A percentile compares a stretch with the other conserved stretches of the same genome.
Conservation (phyloP, 305 asterid genomes). For the Solanum hybrid region DNA sequence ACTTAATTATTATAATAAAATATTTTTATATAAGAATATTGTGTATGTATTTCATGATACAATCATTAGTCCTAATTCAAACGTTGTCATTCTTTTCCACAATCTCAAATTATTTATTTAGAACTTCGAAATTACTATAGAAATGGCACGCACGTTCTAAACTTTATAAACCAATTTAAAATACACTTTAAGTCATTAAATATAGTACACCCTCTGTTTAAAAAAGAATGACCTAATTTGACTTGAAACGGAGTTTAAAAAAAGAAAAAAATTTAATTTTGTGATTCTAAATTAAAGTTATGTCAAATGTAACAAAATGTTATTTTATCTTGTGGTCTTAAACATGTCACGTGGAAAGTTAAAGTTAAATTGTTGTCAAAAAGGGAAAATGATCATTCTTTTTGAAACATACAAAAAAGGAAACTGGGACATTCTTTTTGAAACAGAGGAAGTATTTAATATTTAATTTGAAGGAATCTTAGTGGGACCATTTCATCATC, state of each 20-base stretch:
- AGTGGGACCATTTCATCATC: not conserved
- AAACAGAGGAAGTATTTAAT: not conserved
- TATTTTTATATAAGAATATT: not conserved
- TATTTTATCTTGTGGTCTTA: too few species aligned
- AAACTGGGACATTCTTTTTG: too few species aligned
- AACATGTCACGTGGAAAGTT: too few species aligned
- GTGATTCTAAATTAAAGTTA: too few species aligned
- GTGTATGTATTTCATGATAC: not conserved
- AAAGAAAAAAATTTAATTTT: too few species aligned
- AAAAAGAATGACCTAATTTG: too few species aligned
- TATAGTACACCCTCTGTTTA: rapidly evolving
- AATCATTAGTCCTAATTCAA: not conserved
- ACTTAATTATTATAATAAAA: not conserved
- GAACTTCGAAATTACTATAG: not conserved
- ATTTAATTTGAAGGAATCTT: not conserved
- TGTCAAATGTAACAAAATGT: too few species aligned
- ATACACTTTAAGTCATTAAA: not conserved
- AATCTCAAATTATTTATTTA: too few species aligned
- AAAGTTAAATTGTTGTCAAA: too few species aligned
- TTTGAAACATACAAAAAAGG: too few species aligned
- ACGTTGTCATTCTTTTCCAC: not conserved
- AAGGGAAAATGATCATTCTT: too few species aligned
- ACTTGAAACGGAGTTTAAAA: too few species aligned
- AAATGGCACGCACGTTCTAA: not conserved
- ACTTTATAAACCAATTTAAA: not conserved